Conservation (phyloP, 1,284 basidiomycete genomes). For the Butyriboletus appendiculatus region DNA sequence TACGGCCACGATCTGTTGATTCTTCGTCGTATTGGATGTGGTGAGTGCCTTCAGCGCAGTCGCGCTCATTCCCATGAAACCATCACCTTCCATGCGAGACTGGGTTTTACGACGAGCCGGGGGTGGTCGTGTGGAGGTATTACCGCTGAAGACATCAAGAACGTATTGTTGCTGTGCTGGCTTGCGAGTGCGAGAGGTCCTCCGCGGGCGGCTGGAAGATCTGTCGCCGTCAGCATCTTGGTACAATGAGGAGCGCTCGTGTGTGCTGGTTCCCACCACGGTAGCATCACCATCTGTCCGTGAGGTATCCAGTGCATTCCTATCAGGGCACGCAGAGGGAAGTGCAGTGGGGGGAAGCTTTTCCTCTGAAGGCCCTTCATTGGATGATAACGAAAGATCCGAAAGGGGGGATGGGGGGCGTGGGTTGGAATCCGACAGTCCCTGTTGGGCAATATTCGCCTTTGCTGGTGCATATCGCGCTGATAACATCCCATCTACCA, state of each 20-base stretch:
- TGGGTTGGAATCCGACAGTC: constrained; percentile 2
- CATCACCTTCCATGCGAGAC: constrained; percentile 41
- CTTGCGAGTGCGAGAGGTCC: constrained; percentile 56
- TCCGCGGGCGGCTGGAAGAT: constrained; percentile 36
- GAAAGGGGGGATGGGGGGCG: constrained; percentile 26
- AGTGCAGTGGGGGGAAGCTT: background rate
- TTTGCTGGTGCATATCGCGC: constrained; percentile 27
- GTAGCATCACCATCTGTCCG: background rate
- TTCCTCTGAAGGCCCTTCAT: constrained; percentile 17
- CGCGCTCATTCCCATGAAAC: constrained; percentile 63
- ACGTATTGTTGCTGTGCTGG: constrained; percentile 38
- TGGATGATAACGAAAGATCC: constrained; percentile 29
- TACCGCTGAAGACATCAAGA: constrained; percentile 41
- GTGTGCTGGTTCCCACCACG: background rate
- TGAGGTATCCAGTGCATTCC: constrained; percentile 1
- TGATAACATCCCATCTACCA: constrained; percentile 38
- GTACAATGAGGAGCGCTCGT: background rate
- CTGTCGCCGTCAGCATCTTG: constrained; percentile 8
- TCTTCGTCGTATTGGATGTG: constrained; percentile 64
- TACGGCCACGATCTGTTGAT: constrained; percentile 59
- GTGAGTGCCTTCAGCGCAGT: constrained; percentile 69
- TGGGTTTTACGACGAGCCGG: constrained; percentile 41
- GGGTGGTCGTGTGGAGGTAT: constrained; percentile 35
- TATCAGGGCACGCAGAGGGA: background rate
- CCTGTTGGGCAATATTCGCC: constrained; percentile 7